A percentile compares a stretch with the other conserved stretches of the same genome.
These are phyloP conservation scores for Dunaliella sp. DNA, from an alignment of 139 green algal genomes.

Conservation along the genomic window DNA sequence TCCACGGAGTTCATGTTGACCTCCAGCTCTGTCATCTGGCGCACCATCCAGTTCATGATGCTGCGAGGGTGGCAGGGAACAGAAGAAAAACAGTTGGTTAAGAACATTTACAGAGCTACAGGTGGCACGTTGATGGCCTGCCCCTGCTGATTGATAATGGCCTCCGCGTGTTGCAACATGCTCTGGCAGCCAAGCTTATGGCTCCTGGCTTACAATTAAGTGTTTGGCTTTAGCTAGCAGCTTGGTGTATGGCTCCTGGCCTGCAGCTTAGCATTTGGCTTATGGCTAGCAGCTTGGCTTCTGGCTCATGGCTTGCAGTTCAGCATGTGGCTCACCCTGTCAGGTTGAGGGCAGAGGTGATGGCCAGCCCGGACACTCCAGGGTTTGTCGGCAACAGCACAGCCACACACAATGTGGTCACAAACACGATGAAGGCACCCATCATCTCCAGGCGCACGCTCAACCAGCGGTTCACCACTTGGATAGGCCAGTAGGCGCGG, in stretches of 20 bases:
- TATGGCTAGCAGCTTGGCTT: too few species aligned
- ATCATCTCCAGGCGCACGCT: constrained; percentile 89
- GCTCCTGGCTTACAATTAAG: too few species aligned
- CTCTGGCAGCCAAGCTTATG: not conserved
- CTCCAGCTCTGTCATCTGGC: constrained; percentile 84
- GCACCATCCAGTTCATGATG: constrained; percentile 69
- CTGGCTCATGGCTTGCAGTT: too few species aligned
- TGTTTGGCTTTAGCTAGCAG: too few species aligned
- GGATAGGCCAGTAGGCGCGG: constrained; percentile 67
- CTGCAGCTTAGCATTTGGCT: too few species aligned
- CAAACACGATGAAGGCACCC: constrained; percentile 63
- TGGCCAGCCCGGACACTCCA: constrained; percentile 83
- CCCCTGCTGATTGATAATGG: too few species aligned
- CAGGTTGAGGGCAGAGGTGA: constrained; percentile 85
- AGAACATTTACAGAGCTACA: not conserved
- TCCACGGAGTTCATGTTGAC: constrained; percentile 81
- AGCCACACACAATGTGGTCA: constrained; percentile 52
- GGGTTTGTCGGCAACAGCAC: constrained; percentile 58
- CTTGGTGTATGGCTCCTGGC: too few species aligned
- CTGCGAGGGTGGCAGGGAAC: not conserved
- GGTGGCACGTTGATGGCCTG: not conserved
- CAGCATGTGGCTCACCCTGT: constrained; percentile 62
- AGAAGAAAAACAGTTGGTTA: not conserved
- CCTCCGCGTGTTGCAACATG: too few species aligned
- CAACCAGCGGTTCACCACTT: constrained; percentile 90